Conservation (phyloP, 208 protist species). For the Acanthamoeba castellanii region DNA sequence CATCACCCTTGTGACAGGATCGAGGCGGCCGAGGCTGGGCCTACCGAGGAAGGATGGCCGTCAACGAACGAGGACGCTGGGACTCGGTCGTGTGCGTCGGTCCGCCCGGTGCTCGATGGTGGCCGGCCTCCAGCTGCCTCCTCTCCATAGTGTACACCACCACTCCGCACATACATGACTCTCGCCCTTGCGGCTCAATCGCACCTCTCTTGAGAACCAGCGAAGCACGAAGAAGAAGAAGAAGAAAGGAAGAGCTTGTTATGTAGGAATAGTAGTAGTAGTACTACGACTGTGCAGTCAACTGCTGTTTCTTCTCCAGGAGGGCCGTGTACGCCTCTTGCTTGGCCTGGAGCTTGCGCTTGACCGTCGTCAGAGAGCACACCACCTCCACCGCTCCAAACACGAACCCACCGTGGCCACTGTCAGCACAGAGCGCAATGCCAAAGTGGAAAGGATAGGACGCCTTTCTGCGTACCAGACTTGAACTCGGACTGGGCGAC, state of each 20-base stretch:
- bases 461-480: not conserved
- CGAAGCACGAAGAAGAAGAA: not conserved
- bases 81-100: too few relatives aligned
- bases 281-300: not conserved
- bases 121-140: too few relatives aligned
- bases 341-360: constrained; percentile 19
- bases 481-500: constrained; percentile 37
- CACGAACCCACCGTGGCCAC: not conserved
- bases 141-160: too few relatives aligned
- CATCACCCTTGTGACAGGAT: too few relatives aligned
- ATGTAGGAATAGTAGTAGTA: not conserved
- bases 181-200: too few relatives aligned
- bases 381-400: constrained; percentile 18
- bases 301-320: constrained; percentile 9
- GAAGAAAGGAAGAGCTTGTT: not conserved
- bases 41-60: too few relatives aligned
- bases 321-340: not conserved
- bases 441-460: not conserved
- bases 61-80: not conserved
- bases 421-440: not conserved
- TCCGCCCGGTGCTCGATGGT: too few relatives aligned
- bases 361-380: constrained; percentile 41
- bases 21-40: too few relatives aligned
- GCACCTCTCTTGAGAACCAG: too few relatives aligned
- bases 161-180: too few relatives aligned